Percentiles rank a stretch among this genome's conserved stretches.
Conservation (phyloP, 139 green algal species). For the Chlorella sp. region DNA sequence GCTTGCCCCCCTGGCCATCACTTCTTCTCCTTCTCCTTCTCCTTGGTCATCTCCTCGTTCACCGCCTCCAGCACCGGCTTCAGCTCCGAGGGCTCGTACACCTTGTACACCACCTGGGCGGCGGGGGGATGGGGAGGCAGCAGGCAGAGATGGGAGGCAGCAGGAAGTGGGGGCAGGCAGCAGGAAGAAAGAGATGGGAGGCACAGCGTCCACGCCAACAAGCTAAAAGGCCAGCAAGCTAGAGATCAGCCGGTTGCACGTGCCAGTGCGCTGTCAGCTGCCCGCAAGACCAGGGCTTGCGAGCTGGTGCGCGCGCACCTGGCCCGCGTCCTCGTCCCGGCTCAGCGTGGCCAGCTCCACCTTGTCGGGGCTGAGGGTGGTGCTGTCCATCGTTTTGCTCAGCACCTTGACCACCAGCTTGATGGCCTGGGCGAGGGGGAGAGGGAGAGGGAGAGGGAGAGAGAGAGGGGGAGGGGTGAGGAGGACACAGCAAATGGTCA, state of each 20-base stretch:
- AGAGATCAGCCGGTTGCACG: no score
- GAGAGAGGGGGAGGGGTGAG: no score
- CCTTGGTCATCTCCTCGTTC: conserved; percentile 72
- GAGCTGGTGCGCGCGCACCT: conserved; percentile 60
- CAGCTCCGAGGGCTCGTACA: conserved; percentile 82
- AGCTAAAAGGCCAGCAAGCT: no score
- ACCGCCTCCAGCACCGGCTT: conserved; percentile 81
- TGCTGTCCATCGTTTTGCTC: conserved; percentile 97
- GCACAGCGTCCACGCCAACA: not conserved
- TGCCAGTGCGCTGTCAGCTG: no score
- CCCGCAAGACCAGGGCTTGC: no score
- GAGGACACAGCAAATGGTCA: no score
- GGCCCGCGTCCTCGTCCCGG: conserved; percentile 58
- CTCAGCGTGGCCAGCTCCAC: conserved; percentile 94
- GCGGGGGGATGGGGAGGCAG: no score
- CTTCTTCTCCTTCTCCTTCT: conserved; percentile 56
- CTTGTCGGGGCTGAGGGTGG: conserved; percentile 92
- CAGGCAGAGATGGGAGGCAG: no score
- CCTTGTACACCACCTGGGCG: conserved; percentile 76
- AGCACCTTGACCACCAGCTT: conserved; percentile 94
- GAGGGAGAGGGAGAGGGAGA: no score
- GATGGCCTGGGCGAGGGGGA: conserved; percentile 57
- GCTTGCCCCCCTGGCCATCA: no score
- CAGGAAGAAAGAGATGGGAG: no score
- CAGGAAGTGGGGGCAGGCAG: no score